Evolutionary conservation across 352 stramenopile species (phyloP), one percentile per base, ranked within the genome.

Genomic region (Globisporangium irregulare): DNA sequence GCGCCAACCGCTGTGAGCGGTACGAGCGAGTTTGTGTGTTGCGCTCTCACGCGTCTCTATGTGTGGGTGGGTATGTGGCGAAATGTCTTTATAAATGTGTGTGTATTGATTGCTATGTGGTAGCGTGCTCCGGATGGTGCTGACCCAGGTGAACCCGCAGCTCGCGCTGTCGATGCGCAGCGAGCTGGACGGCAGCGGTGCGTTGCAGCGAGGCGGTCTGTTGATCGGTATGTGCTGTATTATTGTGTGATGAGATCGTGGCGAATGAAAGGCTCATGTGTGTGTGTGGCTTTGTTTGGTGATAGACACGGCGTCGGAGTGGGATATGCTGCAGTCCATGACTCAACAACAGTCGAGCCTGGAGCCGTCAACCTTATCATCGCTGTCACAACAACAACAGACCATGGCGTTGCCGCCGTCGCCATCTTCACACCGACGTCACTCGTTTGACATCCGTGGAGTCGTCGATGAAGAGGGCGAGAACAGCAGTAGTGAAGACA

Each of bases 1-100:
- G 84, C 58, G 84, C 84, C 18, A 86, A 84, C 67, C 84, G 77
- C 34, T 78, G 77, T 41, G 84, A 92, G 75, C 82, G 82, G 84
- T 92, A 59, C 69, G 81, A 73, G n/a, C 18, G 10, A 59, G 59
- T 6, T 61, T 12, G 7, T 25, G 5, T 51, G 22, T 59, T 38
- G 32, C 12, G 32, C 8, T 46, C 36, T 64, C 12, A 34, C 60
- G 51, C 41, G 38, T 36, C 20, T 54, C 27, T 29, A 62, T 66
- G 62, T 51, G 15, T 46, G 20, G 8, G 15, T 46, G 20, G 14
- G 4, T 24, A 27, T 25, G 34, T 7, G 5, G 20, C 10, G 14
- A 27, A 12, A 53, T 27, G 62, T 62, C 60, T 53, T 43, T 46
- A 41, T 10, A 15, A 38, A 32, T 68, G 27, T 8, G 62, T 54